Percentiles rank a stretch among this genome's conserved stretches.
Conservation (phyloP, 1,284 basidiomycete genomes). For the Leccinum subspadiceum region DNA sequence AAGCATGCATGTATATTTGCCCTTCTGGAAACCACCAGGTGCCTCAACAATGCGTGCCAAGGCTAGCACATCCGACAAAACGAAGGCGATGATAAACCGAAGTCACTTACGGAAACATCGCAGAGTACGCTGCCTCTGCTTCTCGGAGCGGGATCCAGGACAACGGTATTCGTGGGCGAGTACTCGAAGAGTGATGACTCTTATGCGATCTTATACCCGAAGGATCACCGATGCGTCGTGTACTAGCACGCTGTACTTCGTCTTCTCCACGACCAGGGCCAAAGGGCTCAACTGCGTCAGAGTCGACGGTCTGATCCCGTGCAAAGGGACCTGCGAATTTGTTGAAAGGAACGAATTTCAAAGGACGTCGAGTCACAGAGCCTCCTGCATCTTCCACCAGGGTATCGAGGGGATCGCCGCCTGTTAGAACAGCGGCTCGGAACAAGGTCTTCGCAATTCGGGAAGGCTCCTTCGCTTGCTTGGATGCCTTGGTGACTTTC, state of each 20-base stretch:
- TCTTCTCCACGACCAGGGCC: background rate
- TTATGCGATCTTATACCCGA: background rate
- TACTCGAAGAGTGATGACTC: background rate
- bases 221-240: background rate
- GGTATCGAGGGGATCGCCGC: slow-evolving; percentile 24
- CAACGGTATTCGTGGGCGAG: slow-evolving; percentile 18
- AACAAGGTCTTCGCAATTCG: slow-evolving; percentile 19
- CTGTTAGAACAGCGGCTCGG: slow-evolving; percentile 27
- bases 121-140: slow-evolving; percentile 30
- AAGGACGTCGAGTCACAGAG: slow-evolving; percentile 21
- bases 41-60: slow-evolving; percentile 4
- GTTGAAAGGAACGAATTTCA: slow-evolving; percentile 28
- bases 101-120: slow-evolving; percentile 28
- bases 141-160: slow-evolving; percentile 26
- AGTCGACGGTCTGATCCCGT: background rate
- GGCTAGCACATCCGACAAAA: slow-evolving; percentile 7
- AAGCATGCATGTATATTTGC: background rate
- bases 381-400: slow-evolving; percentile 13
- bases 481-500: background rate
- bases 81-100: background rate
- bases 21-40: background rate
- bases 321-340: slow-evolving; percentile 13
- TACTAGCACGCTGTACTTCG: background rate
- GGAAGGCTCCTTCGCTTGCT: slow-evolving; percentile 2
- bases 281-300: background rate